Evolutionary conservation across 1,284 basidiomycete species (phyloP).

Genomic region (Apiotrichum akiyoshidainum): DNA sequence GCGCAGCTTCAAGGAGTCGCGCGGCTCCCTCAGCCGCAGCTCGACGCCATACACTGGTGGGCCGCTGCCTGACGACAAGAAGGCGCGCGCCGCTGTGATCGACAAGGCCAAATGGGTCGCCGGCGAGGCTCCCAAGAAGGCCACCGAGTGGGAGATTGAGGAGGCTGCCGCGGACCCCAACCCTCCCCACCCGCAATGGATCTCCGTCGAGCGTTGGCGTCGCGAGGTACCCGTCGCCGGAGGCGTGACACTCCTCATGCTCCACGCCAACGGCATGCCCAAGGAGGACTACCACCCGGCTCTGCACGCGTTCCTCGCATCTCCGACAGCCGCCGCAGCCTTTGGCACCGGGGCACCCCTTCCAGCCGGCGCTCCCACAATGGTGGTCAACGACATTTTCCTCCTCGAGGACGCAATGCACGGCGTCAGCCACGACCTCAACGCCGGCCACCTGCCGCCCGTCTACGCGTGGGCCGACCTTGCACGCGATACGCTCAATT

Average conservation of each 20-base stretch:
- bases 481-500: constrained; percentile 49
- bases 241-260: constrained; percentile 65
- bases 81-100: not conserved
- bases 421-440: constrained; percentile 69
- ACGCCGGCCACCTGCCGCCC: constrained; percentile 55
- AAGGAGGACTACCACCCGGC: constrained; percentile 71
- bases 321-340: not conserved
- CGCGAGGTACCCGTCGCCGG: constrained; percentile 9
- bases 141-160: not conserved
- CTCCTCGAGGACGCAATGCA: constrained; percentile 72
- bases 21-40: not conserved
- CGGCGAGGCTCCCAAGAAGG: not conserved
- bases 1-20: not conserved
- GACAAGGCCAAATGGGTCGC: not conserved
- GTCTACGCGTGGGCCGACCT: constrained; percentile 43
- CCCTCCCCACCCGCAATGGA: constrained; percentile 50
- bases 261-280: constrained; percentile 76
- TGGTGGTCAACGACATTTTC: constrained; percentile 72
- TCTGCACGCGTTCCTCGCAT: constrained; percentile 47
- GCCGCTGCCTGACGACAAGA: not conserved
- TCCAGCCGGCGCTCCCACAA: not conserved
- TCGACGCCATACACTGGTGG: not conserved
- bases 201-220: constrained; percentile 24
- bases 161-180: constrained; percentile 8
- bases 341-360: constrained; percentile 10